These are phyloP conservation scores for Hordeum marinum DNA, from an alignment of 176 grass and related monocot genomes.

Conservation along the genomic window DNA sequence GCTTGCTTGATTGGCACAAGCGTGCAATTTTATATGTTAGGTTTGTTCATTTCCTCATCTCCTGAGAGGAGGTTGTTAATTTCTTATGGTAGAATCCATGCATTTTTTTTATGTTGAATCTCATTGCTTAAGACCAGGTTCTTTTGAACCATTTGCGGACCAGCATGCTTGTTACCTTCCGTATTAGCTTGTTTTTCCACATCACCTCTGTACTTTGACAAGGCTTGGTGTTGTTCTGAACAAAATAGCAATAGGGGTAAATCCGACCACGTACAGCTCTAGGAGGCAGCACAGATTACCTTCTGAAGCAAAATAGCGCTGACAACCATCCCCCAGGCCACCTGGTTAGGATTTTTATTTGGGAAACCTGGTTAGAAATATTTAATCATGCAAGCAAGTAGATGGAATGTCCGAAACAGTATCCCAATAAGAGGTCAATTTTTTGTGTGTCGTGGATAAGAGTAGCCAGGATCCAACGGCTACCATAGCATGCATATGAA, in stretches of 20 bases:
- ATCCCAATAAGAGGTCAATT: not conserved
- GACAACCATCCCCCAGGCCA: not conserved
- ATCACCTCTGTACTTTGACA: not conserved
- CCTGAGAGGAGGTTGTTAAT: not conserved
- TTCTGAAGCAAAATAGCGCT: not conserved
- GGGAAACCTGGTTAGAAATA: not conserved
- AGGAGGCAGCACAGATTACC: not conserved
- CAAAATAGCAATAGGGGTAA: not conserved
- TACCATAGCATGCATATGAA: not conserved
- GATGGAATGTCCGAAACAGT: not conserved
- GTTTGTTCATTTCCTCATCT: not conserved
- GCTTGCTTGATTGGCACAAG: not conserved
- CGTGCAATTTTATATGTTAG: not conserved
- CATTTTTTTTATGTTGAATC: not conserved
- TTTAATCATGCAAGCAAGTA: not conserved
- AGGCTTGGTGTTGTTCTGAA: not conserved
- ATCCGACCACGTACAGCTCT: not conserved
- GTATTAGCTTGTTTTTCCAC: not conserved
- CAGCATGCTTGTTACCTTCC: not conserved
- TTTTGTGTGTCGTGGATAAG: not conserved
- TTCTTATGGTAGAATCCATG: not conserved
- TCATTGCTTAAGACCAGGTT: not conserved
- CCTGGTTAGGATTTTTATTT: no score
- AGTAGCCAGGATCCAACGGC: not conserved
- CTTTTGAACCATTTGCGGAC: not conserved